A percentile compares a stretch with the other conserved stretches of the same genome.
Evolutionary conservation across 2,329 filamentous ascomycete species (phyloP).

Genomic region (Diaporthe capsici): DNA sequence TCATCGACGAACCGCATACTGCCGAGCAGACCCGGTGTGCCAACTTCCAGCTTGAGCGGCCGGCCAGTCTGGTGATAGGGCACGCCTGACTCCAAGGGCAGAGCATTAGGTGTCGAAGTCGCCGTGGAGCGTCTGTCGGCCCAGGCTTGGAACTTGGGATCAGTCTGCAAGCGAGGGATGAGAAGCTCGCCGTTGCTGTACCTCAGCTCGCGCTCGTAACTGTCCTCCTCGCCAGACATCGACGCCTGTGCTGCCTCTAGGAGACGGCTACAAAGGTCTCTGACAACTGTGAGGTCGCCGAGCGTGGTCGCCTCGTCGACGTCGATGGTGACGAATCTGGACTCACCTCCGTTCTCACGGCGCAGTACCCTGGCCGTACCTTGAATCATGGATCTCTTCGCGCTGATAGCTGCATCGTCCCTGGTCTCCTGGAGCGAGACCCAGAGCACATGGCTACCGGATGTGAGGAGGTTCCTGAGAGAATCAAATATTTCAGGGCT

Average conservation of each 20-base stretch:
- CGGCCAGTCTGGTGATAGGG: conserved; percentile 33
- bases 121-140: conserved; percentile 5
- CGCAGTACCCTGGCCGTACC: not conserved
- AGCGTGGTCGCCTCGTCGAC: not conserved
- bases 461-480: not conserved
- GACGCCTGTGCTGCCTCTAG: not conserved
- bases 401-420: not conserved
- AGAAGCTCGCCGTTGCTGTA: conserved; percentile 28
- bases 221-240: not conserved
- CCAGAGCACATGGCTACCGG: not conserved
- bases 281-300: not conserved
- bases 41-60: conserved; percentile 38
- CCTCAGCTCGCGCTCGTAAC: conserved; percentile 4
- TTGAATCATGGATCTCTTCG: conserved; percentile 12
- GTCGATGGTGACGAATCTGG: conserved; percentile 10
- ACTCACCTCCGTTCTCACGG: not conserved
- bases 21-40: conserved; percentile 33
- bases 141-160: conserved; percentile 40
- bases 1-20: conserved; percentile 42
- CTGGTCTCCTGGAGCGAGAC: not conserved
- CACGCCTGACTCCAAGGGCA: not conserved
- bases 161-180: conserved; percentile 38
- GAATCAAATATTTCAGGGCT: not conserved
- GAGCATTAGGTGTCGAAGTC: not conserved
- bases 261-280: not conserved